Evolutionary conservation across 31 red algal genomes (phyloP), one percentile per base, ranked within the genome.

Genomic region (Odonthalia washingtoniensis): DNA sequence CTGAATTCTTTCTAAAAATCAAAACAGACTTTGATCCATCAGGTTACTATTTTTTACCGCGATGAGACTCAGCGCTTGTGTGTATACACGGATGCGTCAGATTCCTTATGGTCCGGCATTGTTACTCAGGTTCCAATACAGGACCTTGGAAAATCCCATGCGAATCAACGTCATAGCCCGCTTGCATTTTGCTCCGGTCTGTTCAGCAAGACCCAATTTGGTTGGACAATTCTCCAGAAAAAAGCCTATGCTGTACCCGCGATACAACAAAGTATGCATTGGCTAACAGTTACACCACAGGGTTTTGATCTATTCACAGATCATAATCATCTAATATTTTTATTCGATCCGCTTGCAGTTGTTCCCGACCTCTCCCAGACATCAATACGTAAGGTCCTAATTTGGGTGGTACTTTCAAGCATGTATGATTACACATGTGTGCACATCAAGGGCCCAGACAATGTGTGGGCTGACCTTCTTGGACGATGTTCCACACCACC

Each of bases 61-160:
- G 66, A 70, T 70, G 14, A 9, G 9, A 34, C 66, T 6, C 66
- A 70, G 31, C n/a, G 9, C 12, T 12, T 34, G 3, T 89, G 86
- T 43, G 63, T 80, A 17, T 80, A 36, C 41, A 81, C 74, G 5
- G 65, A 89, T 31, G 76, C 74, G 1, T 57, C 62, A 5, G 75
- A 89, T 27, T 2, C 9, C 12, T 46, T 57, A 38, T 89, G 74
- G 75, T 61, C 86, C 31, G 74, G 3, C 4, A 60, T 89, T 4
- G 53, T 80, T 34, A 89, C 75, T 17, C 75, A 89, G 31, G 41
- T 41, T 24, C 14, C 66, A n/a, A n/a, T n/a, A n/a, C n/a, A n/a
- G n/a, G 70, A 74, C 70, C 32, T 33, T 4, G 24, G 9, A 9
- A 12, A 12, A 70, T 26, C 66, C 12, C 27, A 30, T 70, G n/a